Percentiles rank a stretch among this genome's conserved stretches.
Conservation (phyloP, 805 yeast genomes). For the Myxozyma monticola region DNA sequence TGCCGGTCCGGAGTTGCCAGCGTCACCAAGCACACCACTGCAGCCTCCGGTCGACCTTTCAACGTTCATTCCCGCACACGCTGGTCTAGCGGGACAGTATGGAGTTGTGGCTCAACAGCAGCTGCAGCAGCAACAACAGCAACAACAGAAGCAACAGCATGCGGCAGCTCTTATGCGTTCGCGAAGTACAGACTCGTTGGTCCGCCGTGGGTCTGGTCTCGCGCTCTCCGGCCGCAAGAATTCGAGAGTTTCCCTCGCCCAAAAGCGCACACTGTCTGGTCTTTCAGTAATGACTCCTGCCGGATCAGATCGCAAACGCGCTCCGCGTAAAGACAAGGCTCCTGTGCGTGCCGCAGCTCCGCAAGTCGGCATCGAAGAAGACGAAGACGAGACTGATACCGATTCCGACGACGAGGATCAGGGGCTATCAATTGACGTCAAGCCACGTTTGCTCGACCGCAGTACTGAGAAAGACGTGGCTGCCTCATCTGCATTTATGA, state of each 20-base stretch:
- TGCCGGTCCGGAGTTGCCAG: neutral
- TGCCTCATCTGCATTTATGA: constrained; percentile 7
- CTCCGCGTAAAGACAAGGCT: neutral
- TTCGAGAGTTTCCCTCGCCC: constrained; percentile 20
- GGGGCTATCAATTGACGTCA: constrained; percentile 23
- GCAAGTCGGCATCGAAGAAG: constrained; percentile 7
- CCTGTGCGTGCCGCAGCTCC: neutral
- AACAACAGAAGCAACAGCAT: constrained; percentile 3
- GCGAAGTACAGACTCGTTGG: constrained; percentile 24
- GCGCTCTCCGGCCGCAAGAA: constrained; percentile 21
- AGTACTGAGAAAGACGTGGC: constrained; percentile 4
- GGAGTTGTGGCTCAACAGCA: constrained; percentile 9
- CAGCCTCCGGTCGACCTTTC: neutral
- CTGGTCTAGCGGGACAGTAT: constrained; percentile 15
- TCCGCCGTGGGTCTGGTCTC: constrained; percentile 9
- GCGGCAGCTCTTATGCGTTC: constrained; percentile 2
- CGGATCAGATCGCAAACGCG: too few species aligned
- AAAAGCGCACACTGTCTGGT: constrained; percentile 17
- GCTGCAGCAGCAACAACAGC: neutral
- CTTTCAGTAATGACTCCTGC: neutral
- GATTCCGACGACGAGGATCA: constrained; percentile 20
- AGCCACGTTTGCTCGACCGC: constrained; percentile 7
- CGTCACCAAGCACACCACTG: constrained; percentile 5
- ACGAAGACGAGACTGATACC: constrained; percentile 15
- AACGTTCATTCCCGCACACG: constrained; percentile 13